Percentiles rank a stretch among this genome's conserved stretches.
Conservation (phyloP, 2,329 filamentous ascomycete species). For the Pestalotiopsis fici region DNA sequence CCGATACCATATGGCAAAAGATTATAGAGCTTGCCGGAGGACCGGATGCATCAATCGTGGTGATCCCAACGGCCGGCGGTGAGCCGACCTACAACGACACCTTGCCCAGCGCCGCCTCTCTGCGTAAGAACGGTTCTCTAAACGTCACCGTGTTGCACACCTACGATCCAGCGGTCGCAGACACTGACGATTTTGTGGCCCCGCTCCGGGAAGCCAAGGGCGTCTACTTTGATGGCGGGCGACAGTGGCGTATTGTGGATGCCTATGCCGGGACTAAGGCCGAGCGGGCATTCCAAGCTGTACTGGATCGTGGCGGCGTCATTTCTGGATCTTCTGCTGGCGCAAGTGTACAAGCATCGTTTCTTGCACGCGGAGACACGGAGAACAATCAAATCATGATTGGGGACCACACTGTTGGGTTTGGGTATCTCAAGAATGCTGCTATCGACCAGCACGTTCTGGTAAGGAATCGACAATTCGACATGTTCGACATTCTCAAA, state of each 20-base stretch:
- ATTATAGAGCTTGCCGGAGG: conserved; percentile 29
- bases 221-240: conserved; percentile 32
- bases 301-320: conserved; percentile 28
- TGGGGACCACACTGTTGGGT: conserved; percentile 31
- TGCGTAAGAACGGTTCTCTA: conserved; percentile 27
- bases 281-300: conserved; percentile 26
- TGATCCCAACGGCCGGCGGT: conserved; percentile 31
- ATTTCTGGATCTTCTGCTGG: conserved; percentile 30
- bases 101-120: conserved; percentile 22
- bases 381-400: conserved; percentile 29
- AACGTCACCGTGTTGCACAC: conserved; percentile 32
- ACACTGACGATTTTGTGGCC: conserved; percentile 30
- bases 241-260: conserved; percentile 33
- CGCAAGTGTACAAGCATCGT: conserved; percentile 31
- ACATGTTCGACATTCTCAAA: conserved; percentile 34
- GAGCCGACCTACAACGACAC: conserved; percentile 26
- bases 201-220: conserved; percentile 24
- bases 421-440: conserved; percentile 27
- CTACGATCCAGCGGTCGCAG: conserved; percentile 27
- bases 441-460: conserved; percentile 34
- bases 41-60: conserved; percentile 25
- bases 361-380: conserved; percentile 32
- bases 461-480: conserved; percentile 29
- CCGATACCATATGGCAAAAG: conserved; percentile 29
- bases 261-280: conserved; percentile 31